Base-by-base conservation (phyloP, 2,329 filamentous ascomycete species). In the Pseudogymnoascus sp. region DNA sequence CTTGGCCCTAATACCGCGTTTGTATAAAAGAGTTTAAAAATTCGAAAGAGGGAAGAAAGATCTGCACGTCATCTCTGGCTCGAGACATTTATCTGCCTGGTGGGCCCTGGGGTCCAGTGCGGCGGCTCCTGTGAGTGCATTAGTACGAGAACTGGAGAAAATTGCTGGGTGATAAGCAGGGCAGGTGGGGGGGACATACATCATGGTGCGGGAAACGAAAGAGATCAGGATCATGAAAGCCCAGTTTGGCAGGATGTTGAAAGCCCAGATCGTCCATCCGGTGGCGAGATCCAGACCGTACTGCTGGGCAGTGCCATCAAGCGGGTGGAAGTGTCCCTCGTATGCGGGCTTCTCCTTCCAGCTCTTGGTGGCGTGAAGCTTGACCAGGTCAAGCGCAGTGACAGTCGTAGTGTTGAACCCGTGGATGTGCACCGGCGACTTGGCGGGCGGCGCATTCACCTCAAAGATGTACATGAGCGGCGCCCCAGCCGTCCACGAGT, bases 161-260 rank as follows among this genome's bases (percentile, higher is more conserved):
- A 50, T 50, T 17, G 44, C 23, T 47, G 1, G 7, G 23, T 19
- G 26, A 13, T 9, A 23, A 63, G 44, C 44, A n/a, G 31, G 11
- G 35, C 17, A 57, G 8, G n/a, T n/a, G 6, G 4, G 26, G 26
- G n/a, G 9, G n/a, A 81, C 88, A 83, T 78, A 91, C 90, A 93
- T 91, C 76, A 93, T 83, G 64, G 80, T 83, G 73, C 89, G 83
- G 80, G 86, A 91, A 67, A 88, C 71, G 74, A 93, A 86, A 62
- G 87, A 90, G 69, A 93, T 81, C 60, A 84, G 73, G 69, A 93
- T 81, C 90, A 93, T 93, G 72, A 91, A 86, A 63, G 85, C 76
- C 90, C 90, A 93, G 79, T 87, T 86, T 64, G 89, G 83, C 64
- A 91, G 76, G 60, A 88, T 76, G 70, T 82, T 80, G 71, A 89